These are phyloP conservation scores for Tetraselmis chui DNA, from an alignment of 139 green algal species.

Conservation along the genomic window DNA sequence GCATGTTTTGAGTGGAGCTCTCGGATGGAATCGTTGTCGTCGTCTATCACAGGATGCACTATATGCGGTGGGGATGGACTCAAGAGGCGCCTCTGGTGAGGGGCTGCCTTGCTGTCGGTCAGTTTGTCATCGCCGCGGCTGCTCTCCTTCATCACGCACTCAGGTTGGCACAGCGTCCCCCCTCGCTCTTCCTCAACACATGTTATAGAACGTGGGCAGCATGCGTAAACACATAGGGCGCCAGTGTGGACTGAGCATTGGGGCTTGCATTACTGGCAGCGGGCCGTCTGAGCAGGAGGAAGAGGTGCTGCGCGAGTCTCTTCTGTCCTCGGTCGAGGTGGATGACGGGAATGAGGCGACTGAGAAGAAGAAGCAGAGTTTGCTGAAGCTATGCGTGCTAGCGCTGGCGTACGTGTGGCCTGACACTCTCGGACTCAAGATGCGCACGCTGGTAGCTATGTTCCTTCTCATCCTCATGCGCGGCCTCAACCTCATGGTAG, in stretches of 20 bases:
- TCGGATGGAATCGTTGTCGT: too few relatives aligned
- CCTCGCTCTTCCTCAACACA: neutral
- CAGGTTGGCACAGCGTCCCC: neutral
- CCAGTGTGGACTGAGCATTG: neutral
- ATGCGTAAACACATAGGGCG: neutral
- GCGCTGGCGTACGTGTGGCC: slow-evolving; percentile 52
- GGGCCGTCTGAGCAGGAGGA: slow-evolving; percentile 16
- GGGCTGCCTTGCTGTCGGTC: neutral
- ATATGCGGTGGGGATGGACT: neutral
- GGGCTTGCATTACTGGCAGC: too few relatives aligned
- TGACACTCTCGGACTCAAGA: slow-evolving; percentile 21
- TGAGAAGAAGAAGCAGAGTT: slow-evolving; percentile 15
- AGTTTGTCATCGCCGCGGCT: neutral
- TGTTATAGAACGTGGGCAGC: too few relatives aligned
- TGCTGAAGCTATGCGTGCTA: slow-evolving; percentile 25
- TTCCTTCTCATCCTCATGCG: slow-evolving; percentile 51
- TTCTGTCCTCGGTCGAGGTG: slow-evolving; percentile 10
- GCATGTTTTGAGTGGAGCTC: too few relatives aligned
- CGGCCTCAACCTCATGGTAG: slow-evolving; percentile 64
- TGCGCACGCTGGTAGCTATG: slow-evolving; percentile 48
- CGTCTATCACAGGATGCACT: neutral
- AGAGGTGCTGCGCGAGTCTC: slow-evolving; percentile 17
- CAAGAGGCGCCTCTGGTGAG: neutral
- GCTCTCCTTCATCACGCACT: neutral
- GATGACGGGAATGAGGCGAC: neutral